These are phyloP conservation scores for Boechera retrofracta DNA, from an alignment of 345 rosid species.

Conservation along the genomic window DNA sequence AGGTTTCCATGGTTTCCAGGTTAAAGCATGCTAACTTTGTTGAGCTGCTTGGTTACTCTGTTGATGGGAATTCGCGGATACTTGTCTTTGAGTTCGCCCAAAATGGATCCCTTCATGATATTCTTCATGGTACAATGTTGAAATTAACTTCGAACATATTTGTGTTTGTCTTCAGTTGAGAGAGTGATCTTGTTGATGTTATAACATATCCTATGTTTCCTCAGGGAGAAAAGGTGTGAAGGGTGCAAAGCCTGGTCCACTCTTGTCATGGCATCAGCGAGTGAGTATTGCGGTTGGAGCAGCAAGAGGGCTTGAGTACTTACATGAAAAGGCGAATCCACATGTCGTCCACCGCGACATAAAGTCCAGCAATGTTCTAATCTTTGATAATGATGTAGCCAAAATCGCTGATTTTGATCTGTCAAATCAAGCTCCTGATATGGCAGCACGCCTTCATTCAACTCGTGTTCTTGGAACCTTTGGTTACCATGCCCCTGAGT, in stretches of 20 bases:
- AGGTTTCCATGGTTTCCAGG: constrained; percentile 83
- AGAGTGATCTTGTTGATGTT: constrained; percentile 4
- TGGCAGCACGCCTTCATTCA: constrained; percentile 76
- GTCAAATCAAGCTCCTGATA: constrained; percentile 76
- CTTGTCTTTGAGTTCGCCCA: constrained; percentile 75
- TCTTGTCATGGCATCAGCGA: constrained; percentile 68
- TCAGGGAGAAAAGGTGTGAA: constrained; percentile 76
- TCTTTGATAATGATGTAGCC: constrained; percentile 67
- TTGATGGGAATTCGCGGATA: constrained; percentile 64
- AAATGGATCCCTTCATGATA: constrained; percentile 80
- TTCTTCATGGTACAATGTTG: constrained; percentile 60
- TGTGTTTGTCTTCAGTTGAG: neutral
- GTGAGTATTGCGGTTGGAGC: constrained; percentile 75
- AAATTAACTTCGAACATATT: neutral
- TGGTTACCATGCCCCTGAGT: constrained; percentile 84
- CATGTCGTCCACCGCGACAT: constrained; percentile 66
- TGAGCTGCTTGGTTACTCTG: constrained; percentile 71
- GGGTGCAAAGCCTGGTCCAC: constrained; percentile 75
- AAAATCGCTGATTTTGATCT: constrained; percentile 76
- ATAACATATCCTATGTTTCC: neutral
- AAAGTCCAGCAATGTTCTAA: constrained; percentile 74
- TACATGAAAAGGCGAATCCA: constrained; percentile 66
- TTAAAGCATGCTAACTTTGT: constrained; percentile 68
- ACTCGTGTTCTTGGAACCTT: constrained; percentile 79
- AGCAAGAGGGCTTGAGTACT: constrained; percentile 71